A percentile compares a stretch with the other conserved stretches of the same genome.
Conservation (phyloP, 2,329 filamentous ascomycete species). For the Trichoderma atrobrunneum region DNA sequence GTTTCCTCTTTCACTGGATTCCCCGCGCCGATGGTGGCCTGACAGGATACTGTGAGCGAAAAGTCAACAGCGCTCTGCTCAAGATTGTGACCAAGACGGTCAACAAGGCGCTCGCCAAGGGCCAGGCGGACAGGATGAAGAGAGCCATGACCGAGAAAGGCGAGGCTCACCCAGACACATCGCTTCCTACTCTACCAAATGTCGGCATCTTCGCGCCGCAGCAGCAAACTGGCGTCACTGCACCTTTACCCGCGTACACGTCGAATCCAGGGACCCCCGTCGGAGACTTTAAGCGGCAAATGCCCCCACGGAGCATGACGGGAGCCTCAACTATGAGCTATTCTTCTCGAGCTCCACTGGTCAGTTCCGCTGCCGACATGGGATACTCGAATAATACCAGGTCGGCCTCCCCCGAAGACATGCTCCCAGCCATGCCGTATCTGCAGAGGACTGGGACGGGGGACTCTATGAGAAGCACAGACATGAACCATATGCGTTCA, state of each 20-base stretch:
- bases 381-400: constrained; percentile 44
- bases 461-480: constrained; percentile 35
- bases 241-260: constrained; percentile 57
- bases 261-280: constrained; percentile 49
- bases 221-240: constrained; percentile 43
- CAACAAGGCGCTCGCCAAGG: constrained; percentile 81
- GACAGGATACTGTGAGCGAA: constrained; percentile 82
- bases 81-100: constrained; percentile 84
- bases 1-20: constrained; percentile 92
- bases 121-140: constrained; percentile 59
- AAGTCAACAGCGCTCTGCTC: constrained; percentile 81
- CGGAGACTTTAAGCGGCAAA: constrained; percentile 51
- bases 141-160: constrained; percentile 54
- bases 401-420: constrained; percentile 36
- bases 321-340: constrained; percentile 59
- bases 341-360: constrained; percentile 61
- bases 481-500: constrained; percentile 21
- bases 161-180: constrained; percentile 57
- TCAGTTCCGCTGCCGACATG: constrained; percentile 60
- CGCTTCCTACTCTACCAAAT: constrained; percentile 59
- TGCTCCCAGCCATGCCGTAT: constrained; percentile 21
- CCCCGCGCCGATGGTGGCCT: constrained; percentile 77
- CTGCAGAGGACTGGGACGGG: constrained; percentile 37
- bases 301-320: constrained; percentile 50
- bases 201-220: constrained; percentile 24